These are phyloP conservation scores for Nevesoporus exiguus DNA, from an alignment of 768 basidiomycete species.

Conservation along the genomic window DNA sequence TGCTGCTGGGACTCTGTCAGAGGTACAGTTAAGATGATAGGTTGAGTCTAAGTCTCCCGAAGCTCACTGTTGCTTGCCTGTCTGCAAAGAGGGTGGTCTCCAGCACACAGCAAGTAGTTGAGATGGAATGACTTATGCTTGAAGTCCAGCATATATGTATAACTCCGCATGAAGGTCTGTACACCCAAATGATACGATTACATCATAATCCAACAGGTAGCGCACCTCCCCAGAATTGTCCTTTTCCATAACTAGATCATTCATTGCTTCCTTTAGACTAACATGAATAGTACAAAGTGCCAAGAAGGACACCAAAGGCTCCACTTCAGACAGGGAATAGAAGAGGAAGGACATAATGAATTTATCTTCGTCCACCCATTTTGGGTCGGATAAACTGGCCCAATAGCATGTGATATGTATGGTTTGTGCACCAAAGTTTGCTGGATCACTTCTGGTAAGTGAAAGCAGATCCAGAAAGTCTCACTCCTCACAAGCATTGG, in stretches of 20 bases:
- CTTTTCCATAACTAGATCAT: background rate
- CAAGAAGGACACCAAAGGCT: background rate
- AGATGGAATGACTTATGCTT: background rate
- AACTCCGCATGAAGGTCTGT: conserved; percentile 6
- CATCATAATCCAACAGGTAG: too few relatives aligned
- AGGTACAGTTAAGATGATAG: background rate
- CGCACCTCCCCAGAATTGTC: too few relatives aligned
- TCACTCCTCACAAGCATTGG: background rate
- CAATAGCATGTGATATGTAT: background rate
- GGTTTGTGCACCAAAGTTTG: background rate
- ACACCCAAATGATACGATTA: background rate
- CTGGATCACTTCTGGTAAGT: background rate
- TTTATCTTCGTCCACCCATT: background rate
- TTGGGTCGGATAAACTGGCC: background rate
- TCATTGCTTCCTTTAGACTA: background rate
- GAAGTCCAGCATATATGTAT: conserved; percentile 10
- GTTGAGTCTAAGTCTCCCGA: background rate
- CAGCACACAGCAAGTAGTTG: background rate
- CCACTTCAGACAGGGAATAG: background rate
- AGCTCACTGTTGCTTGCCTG: conserved; percentile 2
- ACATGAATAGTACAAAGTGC: background rate
- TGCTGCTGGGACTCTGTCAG: background rate
- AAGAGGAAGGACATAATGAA: background rate
- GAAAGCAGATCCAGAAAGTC: background rate
- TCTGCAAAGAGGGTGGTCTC: background rate